A percentile compares a stretch with the other conserved stretches of the same genome.
These are phyloP conservation scores for Hanseniaspora valbyensis DNA, from an alignment of 805 yeast species.

Conservation along the genomic window DNA sequence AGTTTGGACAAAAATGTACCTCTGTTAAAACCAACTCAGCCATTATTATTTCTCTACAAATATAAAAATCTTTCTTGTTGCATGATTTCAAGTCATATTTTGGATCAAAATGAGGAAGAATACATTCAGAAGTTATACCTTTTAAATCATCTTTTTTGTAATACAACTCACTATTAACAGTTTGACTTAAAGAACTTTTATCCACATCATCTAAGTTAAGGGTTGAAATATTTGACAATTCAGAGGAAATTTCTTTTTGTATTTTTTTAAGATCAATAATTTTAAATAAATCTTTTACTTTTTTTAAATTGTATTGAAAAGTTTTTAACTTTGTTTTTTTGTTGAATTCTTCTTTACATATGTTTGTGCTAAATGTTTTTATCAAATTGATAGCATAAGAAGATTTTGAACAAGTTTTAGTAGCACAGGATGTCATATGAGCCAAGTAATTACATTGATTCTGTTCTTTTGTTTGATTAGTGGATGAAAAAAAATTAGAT, in stretches of 20 bases:
- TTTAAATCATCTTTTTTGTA: slow-evolving; percentile 4
- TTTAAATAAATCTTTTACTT: too few relatives aligned
- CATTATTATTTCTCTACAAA: slow-evolving; percentile 7
- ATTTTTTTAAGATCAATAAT: too few relatives aligned
- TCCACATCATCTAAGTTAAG: too few relatives aligned
- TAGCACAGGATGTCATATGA: neutral
- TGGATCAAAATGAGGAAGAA: slow-evolving; percentile 2
- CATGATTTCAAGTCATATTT: neutral
- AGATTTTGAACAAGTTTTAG: neutral
- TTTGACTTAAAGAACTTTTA: too few relatives aligned
- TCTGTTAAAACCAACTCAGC: slow-evolving; percentile 7
- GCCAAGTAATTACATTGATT: neutral
- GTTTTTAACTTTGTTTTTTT: too few relatives aligned
- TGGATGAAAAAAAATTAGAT: neutral
- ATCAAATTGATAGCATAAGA: neutral
- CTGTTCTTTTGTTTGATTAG: neutral
- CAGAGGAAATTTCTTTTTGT: too few relatives aligned
- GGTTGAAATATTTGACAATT: too few relatives aligned
- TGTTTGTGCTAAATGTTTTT: neutral
- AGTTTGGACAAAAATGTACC: slow-evolving; percentile 5
- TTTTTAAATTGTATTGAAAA: too few relatives aligned
- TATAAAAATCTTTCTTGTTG: neutral
- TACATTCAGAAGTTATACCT: slow-evolving; percentile 1
- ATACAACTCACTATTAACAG: slow-evolving; percentile 1
- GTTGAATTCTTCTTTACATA: neutral